Evolutionary conservation across 1,284 basidiomycete genomes (phyloP), one percentile per base, ranked within the genome.

Genomic region (Melampsora occidentalis): DNA sequence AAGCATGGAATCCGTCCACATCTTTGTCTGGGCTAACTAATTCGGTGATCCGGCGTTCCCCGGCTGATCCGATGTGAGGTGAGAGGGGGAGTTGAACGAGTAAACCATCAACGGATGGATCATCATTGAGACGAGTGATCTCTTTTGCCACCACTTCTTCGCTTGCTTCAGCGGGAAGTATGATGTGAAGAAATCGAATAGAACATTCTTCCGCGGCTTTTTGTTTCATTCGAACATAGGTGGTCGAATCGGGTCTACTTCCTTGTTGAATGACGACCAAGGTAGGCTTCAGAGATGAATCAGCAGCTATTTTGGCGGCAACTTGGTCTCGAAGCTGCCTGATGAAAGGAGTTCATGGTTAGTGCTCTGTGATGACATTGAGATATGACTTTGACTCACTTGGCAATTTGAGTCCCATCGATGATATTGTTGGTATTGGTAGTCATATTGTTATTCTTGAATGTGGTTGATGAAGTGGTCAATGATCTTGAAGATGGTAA

Each of bases 1-100:
- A 96, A 6, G 96, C 94, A 86, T 98, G 94, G 87, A 99, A 99
- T 69, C 96, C 97, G 84, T 99, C 97, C 77, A 99, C 92, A 81
- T 99, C 97, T 86, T 99, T 99, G 82, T 90, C 87, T 18, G 94
- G 93, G 79, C 89, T 90, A 80, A 99, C 89, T n/a, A 93, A 90
- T 84, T 98, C 96, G 57, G 95, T 97, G 72, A 99, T 91, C 35
- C 87, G 86, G 78, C 95, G 90, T 84, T 98, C 96, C 42, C 90
- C 94, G 39, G 92, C 92, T 22, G 90, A 84, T 69, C 87, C 87
- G 78, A 98, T 89, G 80, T 96, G 91, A 62, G 90, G 87, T 20
- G 92, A 92, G 3, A 99, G 89, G 59, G 97, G 97, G n/a, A 99
- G 89, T 84, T 99, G 97, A 10, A 99, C 96, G 69, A 99, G 88